Base-by-base conservation (phyloP, 495 filamentous ascomycete genomes). In the Aspergillus asperescens region DNA sequence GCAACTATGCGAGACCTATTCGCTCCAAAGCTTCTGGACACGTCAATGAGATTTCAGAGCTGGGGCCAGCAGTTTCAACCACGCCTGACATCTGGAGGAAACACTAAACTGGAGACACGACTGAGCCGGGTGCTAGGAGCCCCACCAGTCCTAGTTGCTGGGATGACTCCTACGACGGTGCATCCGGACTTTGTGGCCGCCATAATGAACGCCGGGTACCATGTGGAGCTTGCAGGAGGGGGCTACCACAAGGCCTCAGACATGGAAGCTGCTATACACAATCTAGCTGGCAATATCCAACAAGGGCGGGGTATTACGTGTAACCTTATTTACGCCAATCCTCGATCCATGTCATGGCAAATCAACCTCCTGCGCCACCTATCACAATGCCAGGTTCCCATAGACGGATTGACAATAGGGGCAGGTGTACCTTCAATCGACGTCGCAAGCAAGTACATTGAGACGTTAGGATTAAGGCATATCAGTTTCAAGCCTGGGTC, bases 401-500 rank as follows among this genome's bases (percentile, higher is more conserved):
- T 74, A 18, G 64, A 71, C 10, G 71, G 71, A 0, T 41, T 75
- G 29, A 76, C 74, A 28, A 71, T 78, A 25, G 75, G 75, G 47
- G 75, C 75, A 1, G 75, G 75, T 40, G 72, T 78, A 1, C 75
- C 75, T n/a, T 77, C 75, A 1, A 63, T 69, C 10, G 72, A 76
- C n/a, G 63, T 76, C 23, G 74, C 69, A 32, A 65, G 65, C 23
- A 65, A 73, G 20, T 78, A 74, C 57, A 77, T 78, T 40, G 55
- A 66, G 39, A 73, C 70, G 15, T 56, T 78, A 7, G 74, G 71
- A 18, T 58, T 78, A 46, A 67, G 69, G 44, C 71, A 78, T 56
- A 77, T 78, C 43, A 55, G 65, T 39, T 77, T 78, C 65, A 78
- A 78, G 60, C 75, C 75, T 5, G 73, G 73, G 3, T 77, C 73